Percentiles rank a stretch among this genome's conserved stretches.
Evolutionary conservation across 2,329 filamentous ascomycete genomes (phyloP).

Genomic region (Cucurbitaria berberidis): DNA sequence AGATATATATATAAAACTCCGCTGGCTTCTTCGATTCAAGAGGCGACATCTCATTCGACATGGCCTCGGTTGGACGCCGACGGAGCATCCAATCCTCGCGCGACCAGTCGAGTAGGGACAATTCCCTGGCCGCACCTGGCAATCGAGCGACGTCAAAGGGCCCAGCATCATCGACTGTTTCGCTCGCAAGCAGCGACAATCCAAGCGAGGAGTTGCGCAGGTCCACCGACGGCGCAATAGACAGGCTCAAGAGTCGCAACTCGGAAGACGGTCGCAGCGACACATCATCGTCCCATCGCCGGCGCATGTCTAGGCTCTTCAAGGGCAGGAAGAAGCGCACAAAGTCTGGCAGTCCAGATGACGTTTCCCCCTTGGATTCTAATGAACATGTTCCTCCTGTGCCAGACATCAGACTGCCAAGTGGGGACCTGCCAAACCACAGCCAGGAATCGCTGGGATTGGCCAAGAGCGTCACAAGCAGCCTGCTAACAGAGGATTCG

Average conservation of each 20-base stretch:
- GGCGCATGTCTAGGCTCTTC: constrained; percentile 61
- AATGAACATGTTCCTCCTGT: constrained; percentile 31
- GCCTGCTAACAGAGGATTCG: constrained; percentile 58
- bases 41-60: constrained; percentile 7
- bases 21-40: neutral
- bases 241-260: constrained; percentile 48
- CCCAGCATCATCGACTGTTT: constrained; percentile 39
- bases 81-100: constrained; percentile 30
- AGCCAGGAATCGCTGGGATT: constrained; percentile 53
- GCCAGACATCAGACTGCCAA: constrained; percentile 23
- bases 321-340: constrained; percentile 52
- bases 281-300: constrained; percentile 47
- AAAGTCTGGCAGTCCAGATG: constrained; percentile 39
- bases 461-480: constrained; percentile 55
- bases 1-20: too few species aligned
- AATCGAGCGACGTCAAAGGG: constrained; percentile 28
- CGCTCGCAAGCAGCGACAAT: constrained; percentile 41
- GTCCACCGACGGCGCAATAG: constrained; percentile 49
- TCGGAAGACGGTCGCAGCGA: constrained; percentile 52
- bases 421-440: constrained; percentile 22
- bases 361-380: constrained; percentile 29
- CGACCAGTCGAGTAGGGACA: constrained; percentile 24
- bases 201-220: constrained; percentile 31
- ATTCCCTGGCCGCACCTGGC: constrained; percentile 32
- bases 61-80: constrained; percentile 33